Base-by-base conservation (phyloP, 176 grass and related monocot genomes). In the Oryza meridionalis region DNA sequence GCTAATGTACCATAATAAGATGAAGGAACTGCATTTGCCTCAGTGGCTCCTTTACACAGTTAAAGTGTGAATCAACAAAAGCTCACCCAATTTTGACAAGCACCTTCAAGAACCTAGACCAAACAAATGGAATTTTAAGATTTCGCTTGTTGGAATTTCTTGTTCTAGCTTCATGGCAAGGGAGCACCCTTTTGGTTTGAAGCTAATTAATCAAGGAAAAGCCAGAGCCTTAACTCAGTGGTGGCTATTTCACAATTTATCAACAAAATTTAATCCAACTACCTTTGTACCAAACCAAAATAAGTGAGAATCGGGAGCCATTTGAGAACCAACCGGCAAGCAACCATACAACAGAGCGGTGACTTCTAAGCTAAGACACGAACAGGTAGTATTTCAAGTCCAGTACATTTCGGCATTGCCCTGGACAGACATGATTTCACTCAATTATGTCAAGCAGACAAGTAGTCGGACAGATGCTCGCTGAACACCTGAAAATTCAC, bases 401-500 rank as follows among this genome's bases (percentile, higher is more conserved):
- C 33, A 42, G 4, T 33, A 55, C 67, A 35, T 33, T 84, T 66
- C 68, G n/a, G 19, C 13, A 25, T 74, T 49, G 37, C 47, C 38
- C 25, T 33, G 68, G 35, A 11, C 38, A 53, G 44, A 68, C 61
- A 59, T 44, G 65, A 75, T 47, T 46, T 88, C 43, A 21, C 27
- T 67, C 43, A 66, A 84, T 84, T 84, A 75, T 75, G 43, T 26
- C 13, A 24, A 19, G 47, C 27, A 1, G 43, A 9, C 9, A 13
- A 19, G 37, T n/a, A 2, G 11, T 76, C 38, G 10, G 72, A 35
- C 63, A 27, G 25, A 80, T 62, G 38, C 81, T 10, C 27, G 49
- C 40, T 58, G 59, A 64, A 64, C 67, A 84, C 58, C 6, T 17
- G 21, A 63, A 42, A 83, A 79, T 86, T 86, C 69, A 59, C 21